These are phyloP conservation scores for Dothistroma septosporum DNA, from an alignment of 2,329 filamentous ascomycete species.

Conservation along the genomic window DNA sequence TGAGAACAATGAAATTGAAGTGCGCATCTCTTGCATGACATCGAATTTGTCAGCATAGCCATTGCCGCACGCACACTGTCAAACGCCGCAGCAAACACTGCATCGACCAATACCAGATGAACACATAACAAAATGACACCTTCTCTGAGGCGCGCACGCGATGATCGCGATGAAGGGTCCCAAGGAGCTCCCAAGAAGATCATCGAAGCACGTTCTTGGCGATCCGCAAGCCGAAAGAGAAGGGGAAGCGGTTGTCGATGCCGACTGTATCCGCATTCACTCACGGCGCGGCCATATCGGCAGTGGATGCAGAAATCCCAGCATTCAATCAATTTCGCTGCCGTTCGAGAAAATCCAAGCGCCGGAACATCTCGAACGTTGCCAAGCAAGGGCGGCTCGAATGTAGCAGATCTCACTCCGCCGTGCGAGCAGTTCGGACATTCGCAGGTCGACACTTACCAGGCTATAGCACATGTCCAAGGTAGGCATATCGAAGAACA, in stretches of 20 bases:
- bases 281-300: neutral
- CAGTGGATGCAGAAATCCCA: neutral
- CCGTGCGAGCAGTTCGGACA: neutral
- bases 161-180: neutral
- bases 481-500: neutral
- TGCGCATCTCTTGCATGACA: neutral
- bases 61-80: neutral
- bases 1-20: neutral
- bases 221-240: neutral
- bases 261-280: neutral
- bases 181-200: neutral
- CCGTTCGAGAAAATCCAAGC: neutral
- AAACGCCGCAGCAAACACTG: neutral
- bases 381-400: neutral
- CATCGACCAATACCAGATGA: neutral
- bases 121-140: neutral
- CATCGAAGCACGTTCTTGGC: neutral
- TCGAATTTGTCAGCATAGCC: neutral
- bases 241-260: neutral
- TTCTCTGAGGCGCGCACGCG: neutral
- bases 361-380: neutral
- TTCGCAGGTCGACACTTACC: too few relatives aligned
- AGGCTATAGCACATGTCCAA: neutral
- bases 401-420: neutral
- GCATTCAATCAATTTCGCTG: too few relatives aligned